These are phyloP conservation scores for Kwoniella mangroviensis DNA, from an alignment of 768 basidiomycete genomes.

Conservation along the genomic window DNA sequence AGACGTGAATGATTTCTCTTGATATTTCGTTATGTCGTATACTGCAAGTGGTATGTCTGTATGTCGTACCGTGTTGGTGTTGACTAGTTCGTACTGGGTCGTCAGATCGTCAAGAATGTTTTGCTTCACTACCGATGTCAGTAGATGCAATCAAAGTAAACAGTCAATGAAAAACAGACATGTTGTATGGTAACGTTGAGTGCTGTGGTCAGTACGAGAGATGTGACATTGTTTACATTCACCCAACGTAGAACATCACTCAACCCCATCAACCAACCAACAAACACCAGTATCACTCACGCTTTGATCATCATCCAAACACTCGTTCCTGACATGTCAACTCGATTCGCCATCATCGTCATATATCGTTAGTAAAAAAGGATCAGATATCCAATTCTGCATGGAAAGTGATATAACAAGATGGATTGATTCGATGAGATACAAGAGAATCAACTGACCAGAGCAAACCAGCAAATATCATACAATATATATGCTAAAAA, in stretches of 20 bases:
- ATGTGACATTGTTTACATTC: conserved; percentile 1
- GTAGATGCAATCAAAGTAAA: not conserved
- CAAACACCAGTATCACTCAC: not conserved
- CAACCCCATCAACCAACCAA: conserved; percentile 17
- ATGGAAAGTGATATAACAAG: too few species aligned
- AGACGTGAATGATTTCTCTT: not conserved
- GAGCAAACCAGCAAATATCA: not conserved
- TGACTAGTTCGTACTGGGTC: not conserved
- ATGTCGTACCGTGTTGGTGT: not conserved
- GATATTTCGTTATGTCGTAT: not conserved
- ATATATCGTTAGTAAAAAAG: not conserved
- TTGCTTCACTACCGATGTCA: not conserved
- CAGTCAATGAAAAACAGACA: not conserved
- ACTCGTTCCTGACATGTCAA: not conserved
- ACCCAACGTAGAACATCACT: conserved; percentile 27
- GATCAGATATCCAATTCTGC: too few species aligned
- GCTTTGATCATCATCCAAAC: not conserved
- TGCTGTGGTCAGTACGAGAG: not conserved
- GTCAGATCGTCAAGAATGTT: not conserved
- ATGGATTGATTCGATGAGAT: not conserved
- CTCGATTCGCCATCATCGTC: not conserved
- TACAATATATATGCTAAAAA: conserved; percentile 8
- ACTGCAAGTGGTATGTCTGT: too few species aligned
- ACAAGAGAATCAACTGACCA: not conserved
- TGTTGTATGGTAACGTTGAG: not conserved